A percentile compares a stretch with the other conserved stretches of the same genome.
Conservation (phyloP, 2,329 filamentous ascomycete species). For the Hymenoscyphus infarciens region DNA sequence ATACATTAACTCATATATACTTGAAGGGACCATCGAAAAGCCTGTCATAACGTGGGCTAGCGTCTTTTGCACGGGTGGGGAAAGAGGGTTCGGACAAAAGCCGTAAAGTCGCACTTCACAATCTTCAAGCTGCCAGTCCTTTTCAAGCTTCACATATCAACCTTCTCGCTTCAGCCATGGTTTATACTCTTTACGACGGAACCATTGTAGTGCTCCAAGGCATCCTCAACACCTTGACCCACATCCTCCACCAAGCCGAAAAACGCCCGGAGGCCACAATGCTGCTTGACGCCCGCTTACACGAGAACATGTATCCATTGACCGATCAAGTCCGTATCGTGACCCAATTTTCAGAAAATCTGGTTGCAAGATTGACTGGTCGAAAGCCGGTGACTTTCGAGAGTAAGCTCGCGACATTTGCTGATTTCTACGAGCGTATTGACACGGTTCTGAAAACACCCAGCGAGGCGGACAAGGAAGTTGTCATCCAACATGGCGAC, state of each 20-base stretch:
- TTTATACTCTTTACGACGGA: conserved; percentile 32
- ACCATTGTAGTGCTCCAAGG: conserved; percentile 27
- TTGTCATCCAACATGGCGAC: background rate
- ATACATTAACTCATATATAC: no score
- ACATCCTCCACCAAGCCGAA: conserved; percentile 33
- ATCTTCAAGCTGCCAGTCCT: background rate
- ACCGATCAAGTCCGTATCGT: conserved; percentile 41
- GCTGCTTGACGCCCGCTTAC: conserved; percentile 39
- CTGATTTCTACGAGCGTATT: background rate
- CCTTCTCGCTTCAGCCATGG: conserved; percentile 11
- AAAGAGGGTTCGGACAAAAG: background rate
- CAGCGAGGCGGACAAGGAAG: background rate
- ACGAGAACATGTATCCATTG: conserved; percentile 46
- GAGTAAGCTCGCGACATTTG: background rate
- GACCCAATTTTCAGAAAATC: conserved; percentile 29
- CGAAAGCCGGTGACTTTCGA: conserved; percentile 22
- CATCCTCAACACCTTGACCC: conserved; percentile 30
- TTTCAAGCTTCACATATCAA: background rate
- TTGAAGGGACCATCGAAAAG: no score
- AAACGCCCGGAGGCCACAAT: conserved; percentile 20
- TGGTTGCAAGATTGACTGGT: conserved; percentile 29
- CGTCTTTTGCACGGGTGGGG: no score
- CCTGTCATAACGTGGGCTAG: no score
- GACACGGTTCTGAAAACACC: background rate
- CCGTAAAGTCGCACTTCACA: background rate